A percentile compares a stretch with the other conserved stretches of the same genome.
Conservation (phyloP, 139 green algal genomes). For the Limnomonas spitsbergensis region DNA sequence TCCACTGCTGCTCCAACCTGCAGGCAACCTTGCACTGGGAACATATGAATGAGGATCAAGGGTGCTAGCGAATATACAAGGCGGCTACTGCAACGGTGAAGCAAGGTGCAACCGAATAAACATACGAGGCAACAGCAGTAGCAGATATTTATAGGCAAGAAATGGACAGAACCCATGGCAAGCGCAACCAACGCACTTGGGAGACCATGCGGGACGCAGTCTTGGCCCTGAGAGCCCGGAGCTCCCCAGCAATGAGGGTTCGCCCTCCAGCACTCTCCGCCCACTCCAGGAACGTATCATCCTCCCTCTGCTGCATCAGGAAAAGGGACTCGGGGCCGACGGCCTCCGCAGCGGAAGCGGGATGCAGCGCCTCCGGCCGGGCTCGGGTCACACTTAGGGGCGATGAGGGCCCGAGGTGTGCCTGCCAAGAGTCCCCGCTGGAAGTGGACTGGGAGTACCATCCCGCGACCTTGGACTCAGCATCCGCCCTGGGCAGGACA, state of each 20-base stretch:
- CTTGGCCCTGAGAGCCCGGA: slow-evolving; percentile 54
- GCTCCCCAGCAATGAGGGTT: slow-evolving; percentile 57
- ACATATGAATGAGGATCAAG: no score
- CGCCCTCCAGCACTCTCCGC: slow-evolving; percentile 57
- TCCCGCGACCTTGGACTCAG: neutral
- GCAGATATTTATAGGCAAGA: no score
- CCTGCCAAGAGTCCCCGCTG: neutral
- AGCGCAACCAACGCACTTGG: slow-evolving; percentile 3
- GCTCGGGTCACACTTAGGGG: no score
- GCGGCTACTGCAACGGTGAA: no score
- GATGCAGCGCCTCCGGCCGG: neutral
- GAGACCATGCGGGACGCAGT: slow-evolving; percentile 35
- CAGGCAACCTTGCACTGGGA: no score
- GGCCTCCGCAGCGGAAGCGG: neutral
- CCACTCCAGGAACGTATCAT: slow-evolving; percentile 70
- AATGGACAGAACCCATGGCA: neutral
- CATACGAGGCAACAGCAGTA: no score
- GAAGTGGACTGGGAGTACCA: neutral
- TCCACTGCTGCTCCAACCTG: neutral
- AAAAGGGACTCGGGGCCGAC: neutral
- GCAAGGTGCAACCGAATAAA: no score
- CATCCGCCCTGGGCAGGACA: neutral
- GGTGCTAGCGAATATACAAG: no score
- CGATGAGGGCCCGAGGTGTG: neutral
- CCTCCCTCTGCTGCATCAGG: slow-evolving; percentile 17